Percentiles rank a stretch among this genome's conserved stretches.
Evolutionary conservation across 176 grass and related monocot species (phyloP).

Genomic region (Luzula sylvatica): DNA sequence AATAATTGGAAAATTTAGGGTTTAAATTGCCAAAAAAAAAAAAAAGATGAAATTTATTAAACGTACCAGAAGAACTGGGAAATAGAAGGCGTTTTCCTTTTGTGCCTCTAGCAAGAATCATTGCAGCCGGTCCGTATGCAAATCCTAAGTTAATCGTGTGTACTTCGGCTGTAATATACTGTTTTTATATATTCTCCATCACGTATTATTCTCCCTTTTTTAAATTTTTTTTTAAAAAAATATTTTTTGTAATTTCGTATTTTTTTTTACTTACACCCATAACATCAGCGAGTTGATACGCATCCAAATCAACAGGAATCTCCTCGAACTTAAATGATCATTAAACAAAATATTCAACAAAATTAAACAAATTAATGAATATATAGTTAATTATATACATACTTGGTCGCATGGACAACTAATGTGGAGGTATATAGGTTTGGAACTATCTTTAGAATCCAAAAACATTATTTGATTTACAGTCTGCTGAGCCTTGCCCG

Average conservation of each 20-base stretch:
- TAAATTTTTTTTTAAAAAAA: neutral
- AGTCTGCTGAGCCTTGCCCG: too few species aligned
- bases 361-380: neutral
- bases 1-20: neutral
- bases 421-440: constrained; percentile 83
- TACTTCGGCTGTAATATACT: constrained; percentile 76
- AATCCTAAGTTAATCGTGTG: constrained; percentile 82
- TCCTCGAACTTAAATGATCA: constrained; percentile 42
- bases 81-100: constrained; percentile 66
- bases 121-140: constrained; percentile 81
- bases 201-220: too few species aligned
- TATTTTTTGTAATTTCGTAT: neutral
- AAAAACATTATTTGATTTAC: constrained; percentile 74
- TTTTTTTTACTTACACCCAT: constrained; percentile 53
- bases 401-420: constrained; percentile 65
- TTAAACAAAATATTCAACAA: constrained; percentile 15
- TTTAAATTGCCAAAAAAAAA: neutral
- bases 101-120: constrained; percentile 76
- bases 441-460: constrained; percentile 64
- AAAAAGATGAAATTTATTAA: neutral
- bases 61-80: constrained; percentile 73
- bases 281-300: constrained; percentile 65
- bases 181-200: neutral
- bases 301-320: constrained; percentile 65
- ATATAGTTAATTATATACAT: constrained; percentile 20